These are phyloP conservation scores for Solanum hybrid DNA, from an alignment of 305 asterid species.

Conservation along the genomic window DNA sequence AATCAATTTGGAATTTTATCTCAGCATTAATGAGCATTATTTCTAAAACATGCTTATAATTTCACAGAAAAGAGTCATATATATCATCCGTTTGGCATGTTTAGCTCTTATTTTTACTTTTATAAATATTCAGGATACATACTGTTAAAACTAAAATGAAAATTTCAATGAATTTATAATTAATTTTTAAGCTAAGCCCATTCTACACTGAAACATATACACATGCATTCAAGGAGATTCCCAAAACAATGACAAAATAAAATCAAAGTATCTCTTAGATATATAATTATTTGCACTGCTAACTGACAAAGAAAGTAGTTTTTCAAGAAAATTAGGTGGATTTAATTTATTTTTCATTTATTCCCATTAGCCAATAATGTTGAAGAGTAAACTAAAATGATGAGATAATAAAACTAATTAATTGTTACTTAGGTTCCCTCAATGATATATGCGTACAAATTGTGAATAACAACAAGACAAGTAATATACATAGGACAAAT, in stretches of 20 bases:
- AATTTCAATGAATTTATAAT: not conserved
- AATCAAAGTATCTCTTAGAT: not conserved
- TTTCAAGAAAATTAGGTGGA: not conserved
- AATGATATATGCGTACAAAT: conserved; percentile 1
- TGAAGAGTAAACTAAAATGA: not conserved
- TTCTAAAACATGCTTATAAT: not conserved
- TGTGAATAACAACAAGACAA: not conserved
- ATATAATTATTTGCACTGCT: not conserved
- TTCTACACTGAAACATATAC: not conserved
- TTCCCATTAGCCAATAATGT: not conserved
- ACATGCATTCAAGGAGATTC: conserved; percentile 2
- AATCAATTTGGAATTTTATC: not conserved
- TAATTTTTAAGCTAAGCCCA: not conserved
- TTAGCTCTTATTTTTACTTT: not conserved
- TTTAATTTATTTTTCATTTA: not conserved
- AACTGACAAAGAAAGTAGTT: not conserved
- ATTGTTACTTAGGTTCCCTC: not conserved
- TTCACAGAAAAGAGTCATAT: not conserved
- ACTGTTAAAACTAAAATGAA: not conserved
- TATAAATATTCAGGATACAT: not conserved
- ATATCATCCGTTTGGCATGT: not conserved
- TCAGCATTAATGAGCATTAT: not conserved
- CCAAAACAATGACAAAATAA: not conserved
- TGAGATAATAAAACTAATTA: not conserved
- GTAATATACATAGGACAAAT: not conserved